Evolutionary conservation across 805 yeast species (phyloP).

Genomic region (Starmera amethionina): DNA sequence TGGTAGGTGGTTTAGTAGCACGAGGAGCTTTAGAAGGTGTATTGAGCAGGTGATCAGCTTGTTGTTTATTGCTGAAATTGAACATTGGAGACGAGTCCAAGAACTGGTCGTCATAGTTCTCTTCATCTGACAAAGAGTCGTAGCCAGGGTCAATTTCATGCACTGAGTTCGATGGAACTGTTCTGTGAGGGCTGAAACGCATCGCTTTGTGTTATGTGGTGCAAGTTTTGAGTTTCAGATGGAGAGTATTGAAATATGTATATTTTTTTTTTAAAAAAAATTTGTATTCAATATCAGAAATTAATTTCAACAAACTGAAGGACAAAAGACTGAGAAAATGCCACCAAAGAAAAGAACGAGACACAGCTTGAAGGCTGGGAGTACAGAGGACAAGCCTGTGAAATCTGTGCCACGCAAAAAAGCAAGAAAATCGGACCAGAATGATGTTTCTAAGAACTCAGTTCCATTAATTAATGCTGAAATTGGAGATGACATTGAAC

Average conservation of each 20-base stretch:
- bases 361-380: background rate
- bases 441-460: background rate
- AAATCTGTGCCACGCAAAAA: background rate
- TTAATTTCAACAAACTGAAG: background rate
- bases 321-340: background rate
- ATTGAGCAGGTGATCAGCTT: background rate
- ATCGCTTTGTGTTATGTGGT: background rate
- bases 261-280: background rate
- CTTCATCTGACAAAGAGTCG: conserved; percentile 5
- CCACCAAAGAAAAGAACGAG: conserved; percentile 6
- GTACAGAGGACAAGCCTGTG: background rate
- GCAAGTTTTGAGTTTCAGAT: background rate
- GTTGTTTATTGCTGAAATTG: no score
- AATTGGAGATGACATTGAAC: no score
- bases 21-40: conserved; percentile 11
- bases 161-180: background rate
- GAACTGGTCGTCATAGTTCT: background rate
- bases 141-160: conserved; percentile 2
- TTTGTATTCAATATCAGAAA: background rate
- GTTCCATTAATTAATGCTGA: no score
- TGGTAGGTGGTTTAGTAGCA: no score
- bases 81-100: no score
- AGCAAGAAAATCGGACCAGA: background rate
- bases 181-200: conserved; percentile 11
- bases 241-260: background rate